A percentile compares a stretch with the other conserved stretches of the same genome.
These are phyloP conservation scores for Monilinia laxa DNA, from an alignment of 2,329 filamentous ascomycete species.

Conservation along the genomic window DNA sequence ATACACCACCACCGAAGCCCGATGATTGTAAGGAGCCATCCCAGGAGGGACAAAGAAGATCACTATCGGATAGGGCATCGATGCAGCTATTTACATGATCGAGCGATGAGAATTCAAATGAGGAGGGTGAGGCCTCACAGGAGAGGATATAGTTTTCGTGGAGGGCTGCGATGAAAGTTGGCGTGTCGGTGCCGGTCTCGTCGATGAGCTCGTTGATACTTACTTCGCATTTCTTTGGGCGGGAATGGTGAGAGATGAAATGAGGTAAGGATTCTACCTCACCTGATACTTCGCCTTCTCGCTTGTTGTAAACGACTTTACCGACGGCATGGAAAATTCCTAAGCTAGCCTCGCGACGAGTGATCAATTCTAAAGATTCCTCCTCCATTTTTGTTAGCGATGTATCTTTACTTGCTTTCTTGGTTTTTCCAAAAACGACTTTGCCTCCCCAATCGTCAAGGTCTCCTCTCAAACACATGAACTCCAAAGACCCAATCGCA, in stretches of 20 bases:
- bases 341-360: conserved; percentile 82
- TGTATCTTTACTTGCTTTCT: conserved; percentile 33
- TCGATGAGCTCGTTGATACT: conserved; percentile 77
- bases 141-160: conserved; percentile 94
- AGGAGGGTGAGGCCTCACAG: conserved; percentile 60
- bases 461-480: conserved; percentile 82
- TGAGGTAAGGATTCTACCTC: conserved; percentile 56
- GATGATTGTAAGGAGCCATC: conserved; percentile 65
- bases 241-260: conserved; percentile 56
- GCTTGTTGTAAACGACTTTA: conserved; percentile 95
- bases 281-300: conserved; percentile 55
- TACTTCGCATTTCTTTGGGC: conserved; percentile 64
- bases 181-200: conserved; percentile 87
- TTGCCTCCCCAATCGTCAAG: conserved; percentile 74
- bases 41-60: conserved; percentile 75
- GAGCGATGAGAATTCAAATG: conserved; percentile 59
- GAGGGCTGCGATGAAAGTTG: conserved; percentile 84
- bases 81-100: conserved; percentile 84
- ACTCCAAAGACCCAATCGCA: conserved; percentile 89
- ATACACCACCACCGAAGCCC: conserved; percentile 50
- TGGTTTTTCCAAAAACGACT: conserved; percentile 60
- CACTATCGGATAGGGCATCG: conserved; percentile 81
- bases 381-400: conserved; percentile 71
- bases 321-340: conserved; percentile 96
- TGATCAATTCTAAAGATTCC: conserved; percentile 77